Base-by-base conservation (phyloP, 1,139 yeast genomes). In the Protomyces macrosporus region DNA sequence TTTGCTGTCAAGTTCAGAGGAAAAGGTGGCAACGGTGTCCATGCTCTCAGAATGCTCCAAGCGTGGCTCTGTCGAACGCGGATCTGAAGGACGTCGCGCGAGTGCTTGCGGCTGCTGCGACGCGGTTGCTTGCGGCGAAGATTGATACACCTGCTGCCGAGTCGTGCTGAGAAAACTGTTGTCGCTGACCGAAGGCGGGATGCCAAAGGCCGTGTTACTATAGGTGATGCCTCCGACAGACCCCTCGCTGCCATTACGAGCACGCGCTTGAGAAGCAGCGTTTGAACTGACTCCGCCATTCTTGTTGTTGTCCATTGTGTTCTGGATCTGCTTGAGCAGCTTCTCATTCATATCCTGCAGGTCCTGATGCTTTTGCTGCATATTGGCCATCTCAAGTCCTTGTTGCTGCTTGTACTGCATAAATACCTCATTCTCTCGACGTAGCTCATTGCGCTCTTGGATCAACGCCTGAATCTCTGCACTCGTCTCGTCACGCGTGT, bases 291-390 rank as follows among this genome's bases (percentile, higher is more conserved):
- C 23, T 23, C 23, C 23, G 32, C 9, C 4, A 9, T 35, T 39
- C 42, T 51, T 53, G 45, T 54, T 30, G 32, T 54, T 48, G 6
- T 50, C 57, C 58, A 60, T 51, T 0, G 36, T 55, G 36, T 34
- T 39, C 36, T 63, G 65, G 48, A 77, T 71, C 65, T 75, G 77
- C 52, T 71, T 67, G 48, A 73, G 71, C 45, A 78, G 71, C 65
- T 75, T 78, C 52, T 73, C 72, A 67, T 76, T 76, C 72, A 76
- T 70, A 39, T 76, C 78, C 1, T 72, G 71, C 48, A 77, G 71
- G 67, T 77, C 78, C 30, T 73, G 63, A 65, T 76, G 74, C 64
- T 74, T 72, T 45, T 73, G 68, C 45, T 72, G 72, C 51, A 77
- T 70, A 35, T 74, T 61, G 51, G 73, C 68, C 16, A 72, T 69